Conservation (phyloP, 257 asterid genomes). For the Phtheirospermum japonicum region DNA sequence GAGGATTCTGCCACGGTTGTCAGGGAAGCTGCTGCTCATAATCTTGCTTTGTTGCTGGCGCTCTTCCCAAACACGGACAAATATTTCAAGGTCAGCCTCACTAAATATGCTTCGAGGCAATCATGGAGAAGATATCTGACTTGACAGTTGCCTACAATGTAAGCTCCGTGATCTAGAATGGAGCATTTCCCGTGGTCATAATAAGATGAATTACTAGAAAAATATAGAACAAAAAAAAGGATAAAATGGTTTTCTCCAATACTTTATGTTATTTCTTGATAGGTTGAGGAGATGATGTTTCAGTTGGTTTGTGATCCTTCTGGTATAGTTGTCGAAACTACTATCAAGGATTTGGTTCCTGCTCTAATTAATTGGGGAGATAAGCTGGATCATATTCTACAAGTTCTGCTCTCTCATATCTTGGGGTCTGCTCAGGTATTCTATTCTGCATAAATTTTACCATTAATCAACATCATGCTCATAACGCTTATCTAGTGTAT, state of each 20-base stretch:
- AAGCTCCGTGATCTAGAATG: slow-evolving; percentile 99
- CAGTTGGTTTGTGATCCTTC: slow-evolving; percentile 94
- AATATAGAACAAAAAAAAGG: slow-evolving; percentile 10
- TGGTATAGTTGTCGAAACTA: slow-evolving; percentile 88
- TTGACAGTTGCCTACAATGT: slow-evolving; percentile 88
- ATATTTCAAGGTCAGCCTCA: slow-evolving; percentile 99
- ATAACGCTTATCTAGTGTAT: slow-evolving; percentile 33
- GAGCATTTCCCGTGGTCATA: slow-evolving; percentile 76
- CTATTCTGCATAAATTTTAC: slow-evolving; percentile 10
- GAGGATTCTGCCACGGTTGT: slow-evolving; percentile 98
- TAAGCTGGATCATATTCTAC: slow-evolving; percentile 78
- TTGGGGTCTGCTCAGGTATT: slow-evolving; percentile 81
- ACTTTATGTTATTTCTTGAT: slow-evolving; percentile 38
- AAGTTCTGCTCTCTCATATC: slow-evolving; percentile 67
- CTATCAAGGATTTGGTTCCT: slow-evolving; percentile 86
- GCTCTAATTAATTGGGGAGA: slow-evolving; percentile 89
- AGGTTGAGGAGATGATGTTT: slow-evolving; percentile 99
- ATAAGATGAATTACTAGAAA: slow-evolving; percentile 45
- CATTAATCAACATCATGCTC: slow-evolving; percentile 9
- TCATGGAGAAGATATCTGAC: slow-evolving; percentile 98
- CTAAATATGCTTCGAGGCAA: slow-evolving; percentile 99
- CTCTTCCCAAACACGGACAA: slow-evolving; percentile 95
- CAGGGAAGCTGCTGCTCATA: slow-evolving; percentile 96
- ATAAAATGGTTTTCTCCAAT: slow-evolving; percentile 41
- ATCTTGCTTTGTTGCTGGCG: slow-evolving; percentile 91